These are phyloP conservation scores for Phaeosphaeriaceae sp. DNA, from an alignment of 2,329 filamentous ascomycete genomes.

Conservation along the genomic window DNA sequence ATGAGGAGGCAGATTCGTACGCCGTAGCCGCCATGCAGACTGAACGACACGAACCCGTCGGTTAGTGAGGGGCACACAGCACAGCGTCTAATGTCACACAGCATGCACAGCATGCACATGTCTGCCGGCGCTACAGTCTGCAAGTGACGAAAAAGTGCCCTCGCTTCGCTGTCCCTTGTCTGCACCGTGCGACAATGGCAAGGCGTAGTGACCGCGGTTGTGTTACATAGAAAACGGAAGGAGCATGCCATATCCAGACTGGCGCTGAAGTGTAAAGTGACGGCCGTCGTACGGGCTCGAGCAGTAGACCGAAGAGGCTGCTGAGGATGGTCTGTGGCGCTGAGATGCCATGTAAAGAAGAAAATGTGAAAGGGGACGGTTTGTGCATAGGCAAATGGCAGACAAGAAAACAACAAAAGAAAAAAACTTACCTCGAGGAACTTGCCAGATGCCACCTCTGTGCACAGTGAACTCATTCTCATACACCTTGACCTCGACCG, in stretches of 20 bases:
- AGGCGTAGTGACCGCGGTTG: conserved; percentile 3
- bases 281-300: conserved; percentile 34
- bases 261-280: conserved; percentile 35
- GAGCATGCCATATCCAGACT: conserved; percentile 24
- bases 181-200: conserved; percentile 26
- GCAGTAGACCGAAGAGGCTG: not conserved
- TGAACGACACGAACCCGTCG: conserved; percentile 21
- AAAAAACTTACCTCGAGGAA: conserved; percentile 79
- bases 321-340: not conserved
- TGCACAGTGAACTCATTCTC: conserved; percentile 80
- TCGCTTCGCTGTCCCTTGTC: conserved; percentile 25
- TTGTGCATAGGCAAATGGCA: conserved; percentile 1
- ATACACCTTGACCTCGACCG: conserved; percentile 79
- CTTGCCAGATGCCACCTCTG: conserved; percentile 90
- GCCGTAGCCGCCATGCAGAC: conserved; percentile 19
- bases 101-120: conserved; percentile 24
- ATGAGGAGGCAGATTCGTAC: conserved; percentile 15
- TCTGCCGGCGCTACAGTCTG: conserved; percentile 29
- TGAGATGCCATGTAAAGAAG: no score
- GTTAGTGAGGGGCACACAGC: conserved; percentile 9
- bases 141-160: conserved; percentile 16
- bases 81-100: conserved; percentile 32
- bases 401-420: conserved; percentile 8
- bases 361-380: not conserved
- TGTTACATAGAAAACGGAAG: conserved; percentile 12